Conservation (phyloP, 2,329 filamentous ascomycete species). For the Achaetomium macrosporum region DNA sequence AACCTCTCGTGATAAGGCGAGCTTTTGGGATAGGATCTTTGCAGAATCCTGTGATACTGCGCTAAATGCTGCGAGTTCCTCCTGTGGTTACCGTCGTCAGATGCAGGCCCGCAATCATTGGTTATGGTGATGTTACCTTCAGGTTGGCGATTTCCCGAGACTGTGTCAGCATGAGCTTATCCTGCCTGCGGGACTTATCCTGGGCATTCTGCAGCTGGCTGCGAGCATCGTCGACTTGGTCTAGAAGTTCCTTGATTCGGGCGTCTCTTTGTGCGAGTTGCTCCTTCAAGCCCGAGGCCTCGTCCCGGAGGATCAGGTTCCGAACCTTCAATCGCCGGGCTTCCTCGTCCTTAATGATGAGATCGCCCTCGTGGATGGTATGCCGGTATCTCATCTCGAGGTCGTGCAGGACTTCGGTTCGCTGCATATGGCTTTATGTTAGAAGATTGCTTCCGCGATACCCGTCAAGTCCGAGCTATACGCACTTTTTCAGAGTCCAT, state of each 20-base stretch:
- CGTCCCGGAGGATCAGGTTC: constrained; percentile 65
- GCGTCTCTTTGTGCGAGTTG: constrained; percentile 56
- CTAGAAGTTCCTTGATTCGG: constrained; percentile 45
- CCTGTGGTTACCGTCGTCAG: constrained; percentile 40
- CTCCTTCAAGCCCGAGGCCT: constrained; percentile 63
- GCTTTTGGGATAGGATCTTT: constrained; percentile 58
- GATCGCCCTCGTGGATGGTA: constrained; percentile 57
- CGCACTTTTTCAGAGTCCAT: constrained; percentile 36
- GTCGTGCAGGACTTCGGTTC: constrained; percentile 41
- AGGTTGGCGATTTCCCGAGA: constrained; percentile 43
- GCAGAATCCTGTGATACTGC: constrained; percentile 62
- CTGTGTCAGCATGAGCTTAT: constrained; percentile 44
- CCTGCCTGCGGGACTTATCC: constrained; percentile 39
- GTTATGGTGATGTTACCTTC: constrained; percentile 33
- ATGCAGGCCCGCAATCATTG: not conserved
- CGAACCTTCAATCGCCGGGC: constrained; percentile 63
- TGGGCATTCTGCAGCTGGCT: constrained; percentile 40
- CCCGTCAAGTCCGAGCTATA: not conserved
- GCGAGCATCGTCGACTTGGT: constrained; percentile 36
- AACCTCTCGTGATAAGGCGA: constrained; percentile 47
- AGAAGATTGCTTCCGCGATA: not conserved
- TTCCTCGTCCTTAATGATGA: constrained; percentile 69
- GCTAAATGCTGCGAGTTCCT: constrained; percentile 65
- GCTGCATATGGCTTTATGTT: constrained; percentile 33
- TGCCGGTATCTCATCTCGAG: constrained; percentile 68